Percentiles rank a stretch among this genome's conserved stretches.
phyloP scores from a whole-genome alignment of 1,139 yeast genomes.

The Suhomyces ambrosiae region DNA sequence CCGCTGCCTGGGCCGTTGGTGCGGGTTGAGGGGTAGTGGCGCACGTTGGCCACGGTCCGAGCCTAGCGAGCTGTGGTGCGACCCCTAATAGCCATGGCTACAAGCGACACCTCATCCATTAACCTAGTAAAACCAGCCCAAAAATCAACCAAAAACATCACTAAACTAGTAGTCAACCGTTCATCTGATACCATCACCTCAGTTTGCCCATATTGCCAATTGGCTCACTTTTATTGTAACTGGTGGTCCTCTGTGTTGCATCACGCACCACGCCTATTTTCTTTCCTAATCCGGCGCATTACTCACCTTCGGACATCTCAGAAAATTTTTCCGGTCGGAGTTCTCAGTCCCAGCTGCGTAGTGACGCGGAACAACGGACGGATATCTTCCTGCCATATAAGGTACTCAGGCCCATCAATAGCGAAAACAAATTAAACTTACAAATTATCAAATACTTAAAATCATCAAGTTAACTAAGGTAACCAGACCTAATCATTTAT shows the following conservation, averaged over 20 bases:
- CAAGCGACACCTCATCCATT: neutral
- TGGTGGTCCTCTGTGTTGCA: too few species aligned
- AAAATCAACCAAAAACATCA: too few species aligned
- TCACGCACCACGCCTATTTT: neutral
- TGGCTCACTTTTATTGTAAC: too few species aligned
- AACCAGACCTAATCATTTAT: too few species aligned
- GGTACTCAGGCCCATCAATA: neutral
- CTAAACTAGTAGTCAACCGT: too few species aligned
- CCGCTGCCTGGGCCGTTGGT: neutral
- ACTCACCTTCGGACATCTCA: neutral
- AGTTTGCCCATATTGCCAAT: too few species aligned
- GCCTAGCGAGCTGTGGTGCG: neutral
- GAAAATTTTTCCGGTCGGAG: constrained; percentile 11
- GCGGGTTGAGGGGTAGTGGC: neutral
- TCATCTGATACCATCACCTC: too few species aligned
- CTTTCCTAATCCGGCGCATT: constrained; percentile 2
- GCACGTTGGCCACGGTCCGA: neutral
- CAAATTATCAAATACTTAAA: too few species aligned
- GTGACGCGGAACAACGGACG: constrained; percentile 1
- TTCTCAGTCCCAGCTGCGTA: neutral
- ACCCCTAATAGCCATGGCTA: neutral
- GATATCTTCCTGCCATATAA: neutral
- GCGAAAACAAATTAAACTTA: too few species aligned
- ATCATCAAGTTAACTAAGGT: too few species aligned
- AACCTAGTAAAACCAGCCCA: too few species aligned